Percentiles rank a stretch among this genome's conserved stretches.
Conservation (phyloP, 805 yeast species). For the Saccharomycopsis sp. region DNA sequence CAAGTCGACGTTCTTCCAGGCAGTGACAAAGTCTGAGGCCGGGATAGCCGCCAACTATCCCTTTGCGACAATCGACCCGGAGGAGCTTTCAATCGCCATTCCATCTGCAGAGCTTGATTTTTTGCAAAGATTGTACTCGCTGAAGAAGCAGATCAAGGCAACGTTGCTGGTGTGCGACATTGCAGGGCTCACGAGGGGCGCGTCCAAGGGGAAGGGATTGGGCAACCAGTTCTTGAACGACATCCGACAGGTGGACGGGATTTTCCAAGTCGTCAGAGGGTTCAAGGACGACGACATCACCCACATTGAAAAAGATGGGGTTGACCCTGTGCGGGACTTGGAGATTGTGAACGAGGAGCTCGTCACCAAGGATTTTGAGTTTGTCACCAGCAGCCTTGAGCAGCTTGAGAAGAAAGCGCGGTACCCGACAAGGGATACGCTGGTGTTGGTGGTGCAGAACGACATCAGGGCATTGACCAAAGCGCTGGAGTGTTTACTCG, state of each 20-base stretch:
- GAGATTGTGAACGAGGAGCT: conserved; percentile 69
- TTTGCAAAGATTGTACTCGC: conserved; percentile 46
- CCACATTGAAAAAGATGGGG: conserved; percentile 63
- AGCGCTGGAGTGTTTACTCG: conserved; percentile 45
- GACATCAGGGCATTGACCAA: conserved; percentile 31
- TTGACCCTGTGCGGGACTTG: conserved; percentile 68
- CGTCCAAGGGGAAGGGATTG: conserved; percentile 75
- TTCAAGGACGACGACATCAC: conserved; percentile 70
- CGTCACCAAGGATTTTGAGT: conserved; percentile 69
- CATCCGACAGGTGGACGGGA: conserved; percentile 73
- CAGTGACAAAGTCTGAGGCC: conserved; percentile 82
- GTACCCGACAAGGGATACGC: conserved; percentile 36
- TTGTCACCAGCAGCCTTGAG: conserved; percentile 50
- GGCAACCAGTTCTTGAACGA: conserved; percentile 76
- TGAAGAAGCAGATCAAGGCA: conserved; percentile 59
- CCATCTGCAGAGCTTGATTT: conserved; percentile 54
- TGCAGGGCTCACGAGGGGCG: conserved; percentile 77
- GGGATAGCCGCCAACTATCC: conserved; percentile 98
- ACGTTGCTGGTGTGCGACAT: conserved; percentile 65
- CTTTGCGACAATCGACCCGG: conserved; percentile 96
- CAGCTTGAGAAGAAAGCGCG: conserved; percentile 34
- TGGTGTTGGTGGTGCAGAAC: conserved; percentile 37
- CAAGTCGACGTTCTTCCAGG: conserved; percentile 95
- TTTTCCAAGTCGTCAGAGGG: conserved; percentile 70
- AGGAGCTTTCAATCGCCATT: conserved; percentile 74